Conservation (phyloP, 1,284 basidiomycete species). For the Coniophora puteana region DNA sequence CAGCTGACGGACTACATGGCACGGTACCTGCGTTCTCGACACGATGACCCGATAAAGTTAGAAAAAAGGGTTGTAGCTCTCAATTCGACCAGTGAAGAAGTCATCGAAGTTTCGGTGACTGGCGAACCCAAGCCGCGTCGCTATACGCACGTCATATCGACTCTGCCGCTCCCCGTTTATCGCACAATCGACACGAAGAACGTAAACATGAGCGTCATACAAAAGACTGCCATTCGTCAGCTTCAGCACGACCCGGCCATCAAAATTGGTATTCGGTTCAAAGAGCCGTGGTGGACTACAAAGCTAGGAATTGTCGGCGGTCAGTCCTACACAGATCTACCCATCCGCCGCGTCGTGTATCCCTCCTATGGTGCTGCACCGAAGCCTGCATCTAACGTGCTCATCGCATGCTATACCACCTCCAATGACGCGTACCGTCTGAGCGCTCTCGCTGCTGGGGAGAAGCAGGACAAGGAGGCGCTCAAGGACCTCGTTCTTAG, state of each 20-base stretch:
- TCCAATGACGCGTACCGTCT: background rate
- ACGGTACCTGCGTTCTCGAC: background rate
- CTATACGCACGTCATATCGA: slow-evolving; percentile 5
- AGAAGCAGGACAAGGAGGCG: background rate
- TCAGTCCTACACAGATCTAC: slow-evolving; percentile 27
- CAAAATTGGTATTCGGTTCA: slow-evolving; percentile 31
- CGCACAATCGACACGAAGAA: background rate
- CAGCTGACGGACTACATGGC: background rate
- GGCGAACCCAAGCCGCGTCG: background rate
- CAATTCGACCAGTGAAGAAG: background rate
- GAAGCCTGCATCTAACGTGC: slow-evolving; percentile 10
- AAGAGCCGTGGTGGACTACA: slow-evolving; percentile 28
- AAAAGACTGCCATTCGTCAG: background rate
- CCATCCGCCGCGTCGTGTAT: slow-evolving; percentile 29
- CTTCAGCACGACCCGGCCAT: background rate
- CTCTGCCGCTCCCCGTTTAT: slow-evolving; percentile 1
- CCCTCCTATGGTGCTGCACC: slow-evolving; percentile 25
- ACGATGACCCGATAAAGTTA: background rate
- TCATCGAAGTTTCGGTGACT: background rate
- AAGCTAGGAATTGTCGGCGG: slow-evolving; percentile 16
- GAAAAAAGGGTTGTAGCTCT: background rate
- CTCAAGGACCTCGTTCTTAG: slow-evolving; percentile 16
- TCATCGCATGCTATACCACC: slow-evolving; percentile 2
- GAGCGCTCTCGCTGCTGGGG: background rate
- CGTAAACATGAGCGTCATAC: background rate